These are phyloP conservation scores for Fusarium algeriense DNA, from an alignment of 2,329 filamentous ascomycete genomes.

Conservation along the genomic window DNA sequence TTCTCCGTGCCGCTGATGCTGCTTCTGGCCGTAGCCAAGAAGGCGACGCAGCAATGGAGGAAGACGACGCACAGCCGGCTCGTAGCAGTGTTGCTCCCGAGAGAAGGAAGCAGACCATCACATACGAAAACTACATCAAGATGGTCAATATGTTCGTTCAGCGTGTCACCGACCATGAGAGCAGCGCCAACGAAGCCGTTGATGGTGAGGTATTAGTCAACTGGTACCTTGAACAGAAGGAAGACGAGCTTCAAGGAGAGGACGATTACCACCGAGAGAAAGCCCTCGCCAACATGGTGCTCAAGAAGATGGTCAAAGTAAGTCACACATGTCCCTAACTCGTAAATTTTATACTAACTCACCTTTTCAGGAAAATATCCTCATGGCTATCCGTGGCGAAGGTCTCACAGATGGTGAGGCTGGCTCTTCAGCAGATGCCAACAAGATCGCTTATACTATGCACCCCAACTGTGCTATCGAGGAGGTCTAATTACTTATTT, in stretches of 20 bases:
- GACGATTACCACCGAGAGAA: conserved; percentile 85
- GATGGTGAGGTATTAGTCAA: conserved; percentile 83
- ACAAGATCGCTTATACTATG: conserved; percentile 79
- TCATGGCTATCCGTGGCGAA: conserved; percentile 81
- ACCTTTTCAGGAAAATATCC: conserved; percentile 81
- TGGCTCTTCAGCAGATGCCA: conserved; percentile 53
- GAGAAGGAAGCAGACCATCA: conserved; percentile 84
- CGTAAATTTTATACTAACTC: conserved; percentile 46
- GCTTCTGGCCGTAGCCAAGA: conserved; percentile 61
- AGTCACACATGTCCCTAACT: conserved; percentile 47
- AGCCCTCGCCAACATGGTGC: conserved; percentile 81
- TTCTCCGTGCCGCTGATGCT: conserved; percentile 57
- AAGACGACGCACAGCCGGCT: conserved; percentile 53
- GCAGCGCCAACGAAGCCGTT: conserved; percentile 81
- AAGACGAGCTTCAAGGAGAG: conserved; percentile 82
- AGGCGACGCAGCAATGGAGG: conserved; percentile 60
- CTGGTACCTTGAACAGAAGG: conserved; percentile 94
- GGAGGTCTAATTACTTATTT: conserved; percentile 57
- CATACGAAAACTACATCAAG: conserved; percentile 92
- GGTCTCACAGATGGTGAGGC: conserved; percentile 64
- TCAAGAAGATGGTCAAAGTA: conserved; percentile 97
- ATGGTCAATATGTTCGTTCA: conserved; percentile 90
- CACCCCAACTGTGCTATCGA: conserved; percentile 95
- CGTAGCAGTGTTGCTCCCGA: conserved; percentile 52
- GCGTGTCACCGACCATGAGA: conserved; percentile 86